These are phyloP conservation scores for Tylopilus vinaceipallidus DNA, from an alignment of 768 basidiomycete species.

Conservation along the genomic window DNA sequence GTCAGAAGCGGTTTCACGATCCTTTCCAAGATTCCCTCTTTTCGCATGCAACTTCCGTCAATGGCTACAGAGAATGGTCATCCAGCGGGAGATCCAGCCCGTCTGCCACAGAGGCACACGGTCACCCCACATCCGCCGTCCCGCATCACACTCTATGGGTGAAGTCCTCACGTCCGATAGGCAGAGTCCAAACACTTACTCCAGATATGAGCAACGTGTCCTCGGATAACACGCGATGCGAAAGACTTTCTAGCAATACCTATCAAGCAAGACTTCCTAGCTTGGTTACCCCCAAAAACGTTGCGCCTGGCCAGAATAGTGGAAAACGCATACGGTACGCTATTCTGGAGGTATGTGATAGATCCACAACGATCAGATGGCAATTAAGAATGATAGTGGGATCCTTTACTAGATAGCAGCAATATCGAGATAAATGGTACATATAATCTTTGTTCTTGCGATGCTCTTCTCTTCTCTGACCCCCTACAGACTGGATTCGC, in stretches of 20 bases:
- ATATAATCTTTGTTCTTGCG: neutral
- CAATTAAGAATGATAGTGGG: constrained; percentile 54
- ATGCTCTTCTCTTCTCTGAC: constrained; percentile 2
- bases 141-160: constrained; percentile 50
- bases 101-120: constrained; percentile 11
- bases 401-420: constrained; percentile 83
- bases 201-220: constrained; percentile 25
- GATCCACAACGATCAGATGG: neutral
- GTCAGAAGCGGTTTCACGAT: constrained; percentile 89
- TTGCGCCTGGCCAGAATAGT: constrained; percentile 54
- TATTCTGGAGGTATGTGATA: constrained; percentile 67
- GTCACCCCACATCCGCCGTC: constrained; percentile 3
- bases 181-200: constrained; percentile 39
- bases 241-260: constrained; percentile 55
- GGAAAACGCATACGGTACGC: constrained; percentile 80
- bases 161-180: constrained; percentile 69
- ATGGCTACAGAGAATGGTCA: constrained; percentile 79
- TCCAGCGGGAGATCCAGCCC: constrained; percentile 59
- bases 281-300: constrained; percentile 74
- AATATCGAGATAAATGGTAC: constrained; percentile 82
- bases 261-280: constrained; percentile 76
- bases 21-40: constrained; percentile 85
- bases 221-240: constrained; percentile 36
- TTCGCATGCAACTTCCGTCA: constrained; percentile 74
- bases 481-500: constrained; percentile 75